Percentiles rank a stretch among this genome's conserved stretches.
phyloP scores from a whole-genome alignment of 768 basidiomycete species.

The Trametes coccinea region DNA sequence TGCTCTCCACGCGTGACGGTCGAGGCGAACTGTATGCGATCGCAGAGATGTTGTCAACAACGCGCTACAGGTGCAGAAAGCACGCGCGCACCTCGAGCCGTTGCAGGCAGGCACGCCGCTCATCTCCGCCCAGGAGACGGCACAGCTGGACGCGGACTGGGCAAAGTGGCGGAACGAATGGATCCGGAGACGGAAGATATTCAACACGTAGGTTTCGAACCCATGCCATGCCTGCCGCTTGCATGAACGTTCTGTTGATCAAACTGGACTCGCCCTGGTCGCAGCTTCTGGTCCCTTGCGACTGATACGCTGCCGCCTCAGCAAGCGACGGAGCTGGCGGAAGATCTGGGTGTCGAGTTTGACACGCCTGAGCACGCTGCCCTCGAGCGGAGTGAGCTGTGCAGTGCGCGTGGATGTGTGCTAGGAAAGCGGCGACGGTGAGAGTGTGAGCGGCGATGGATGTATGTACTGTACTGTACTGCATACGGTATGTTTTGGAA shows the following conservation, averaged over 20 bases:
- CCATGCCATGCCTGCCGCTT: neutral
- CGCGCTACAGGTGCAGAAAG: conserved; percentile 47
- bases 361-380: conserved; percentile 71
- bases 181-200: conserved; percentile 73
- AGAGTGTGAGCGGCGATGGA: neutral
- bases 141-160: conserved; percentile 73
- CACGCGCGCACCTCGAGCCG: conserved; percentile 54
- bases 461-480: no score
- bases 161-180: conserved; percentile 79
- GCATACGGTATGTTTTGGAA: neutral
- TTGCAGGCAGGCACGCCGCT: conserved; percentile 66
- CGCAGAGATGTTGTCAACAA: neutral
- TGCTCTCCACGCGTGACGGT: neutral
- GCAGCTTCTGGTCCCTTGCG: conserved; percentile 74
- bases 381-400: conserved; percentile 67
- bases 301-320: conserved; percentile 68
- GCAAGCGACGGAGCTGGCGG: conserved; percentile 63
- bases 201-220: conserved; percentile 59
- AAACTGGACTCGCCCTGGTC: neutral
- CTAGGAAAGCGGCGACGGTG: conserved; percentile 29
- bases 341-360: conserved; percentile 79
- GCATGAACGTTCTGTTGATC: neutral
- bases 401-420: conserved; percentile 31
- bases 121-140: conserved; percentile 71
- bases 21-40: neutral